phyloP scores from a whole-genome alignment of 1,284 basidiomycete genomes.

The Heterobasidion annosum region DNA sequence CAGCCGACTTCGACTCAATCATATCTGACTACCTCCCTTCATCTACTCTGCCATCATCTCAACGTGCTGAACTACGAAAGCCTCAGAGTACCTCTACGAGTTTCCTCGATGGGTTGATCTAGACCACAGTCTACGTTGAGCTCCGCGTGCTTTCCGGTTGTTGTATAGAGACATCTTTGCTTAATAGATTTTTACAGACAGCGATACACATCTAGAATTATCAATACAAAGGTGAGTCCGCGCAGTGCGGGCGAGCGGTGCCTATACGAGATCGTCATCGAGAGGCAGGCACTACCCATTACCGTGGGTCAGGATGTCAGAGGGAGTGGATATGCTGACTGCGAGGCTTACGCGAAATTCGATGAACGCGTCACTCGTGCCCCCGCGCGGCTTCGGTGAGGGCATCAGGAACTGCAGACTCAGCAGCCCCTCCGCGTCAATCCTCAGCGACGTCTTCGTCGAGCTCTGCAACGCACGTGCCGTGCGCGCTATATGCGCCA shows the following conservation, averaged over 20 bases:
- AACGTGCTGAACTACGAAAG: conserved; percentile 12
- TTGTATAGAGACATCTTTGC: neutral
- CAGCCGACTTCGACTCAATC: conserved; percentile 57
- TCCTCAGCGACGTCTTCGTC: conserved; percentile 79
- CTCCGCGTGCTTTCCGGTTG: neutral
- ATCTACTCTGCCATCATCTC: conserved; percentile 12
- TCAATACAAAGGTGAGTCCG: neutral
- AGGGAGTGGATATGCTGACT: too few relatives aligned
- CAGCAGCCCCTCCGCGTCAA: conserved; percentile 72
- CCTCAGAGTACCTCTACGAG: conserved; percentile 17
- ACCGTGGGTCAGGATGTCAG: too few relatives aligned
- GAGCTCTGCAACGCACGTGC: conserved; percentile 71
- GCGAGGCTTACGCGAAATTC: conserved; percentile 61
- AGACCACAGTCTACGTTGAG: conserved; percentile 2
- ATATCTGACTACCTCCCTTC: conserved; percentile 58
- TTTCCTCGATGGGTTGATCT: conserved; percentile 38
- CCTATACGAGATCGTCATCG: conserved; percentile 26
- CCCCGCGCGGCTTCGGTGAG: conserved; percentile 36
- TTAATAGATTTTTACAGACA: neutral
- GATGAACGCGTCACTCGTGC: conserved; percentile 56
- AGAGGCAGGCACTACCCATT: conserved; percentile 38
- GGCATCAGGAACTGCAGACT: conserved; percentile 86
- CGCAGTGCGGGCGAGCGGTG: neutral
- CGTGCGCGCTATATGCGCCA: conserved; percentile 62
- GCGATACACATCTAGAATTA: neutral